These are phyloP conservation scores for Boletales sp. DNA, from an alignment of 768 basidiomycete species.

Conservation along the genomic window DNA sequence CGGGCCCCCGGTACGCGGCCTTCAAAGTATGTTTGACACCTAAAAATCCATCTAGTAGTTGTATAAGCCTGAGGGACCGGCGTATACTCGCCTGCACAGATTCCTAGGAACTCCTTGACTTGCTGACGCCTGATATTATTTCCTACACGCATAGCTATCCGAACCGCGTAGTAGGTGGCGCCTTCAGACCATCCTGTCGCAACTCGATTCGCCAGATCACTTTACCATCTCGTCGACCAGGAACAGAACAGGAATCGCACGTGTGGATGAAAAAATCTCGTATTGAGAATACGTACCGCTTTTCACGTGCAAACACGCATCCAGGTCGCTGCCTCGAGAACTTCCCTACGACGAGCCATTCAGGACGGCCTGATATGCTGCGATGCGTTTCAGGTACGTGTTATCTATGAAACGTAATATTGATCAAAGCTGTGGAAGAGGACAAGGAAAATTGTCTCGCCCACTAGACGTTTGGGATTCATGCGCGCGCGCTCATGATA, in stretches of 20 bases:
- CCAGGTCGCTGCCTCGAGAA: not conserved
- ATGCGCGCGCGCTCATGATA: not conserved
- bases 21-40: too few relatives aligned
- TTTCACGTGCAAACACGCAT: too few relatives aligned
- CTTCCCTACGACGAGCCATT: not conserved
- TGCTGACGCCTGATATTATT: not conserved
- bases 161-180: not conserved
- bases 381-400: not conserved
- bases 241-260: not conserved
- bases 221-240: not conserved
- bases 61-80: not conserved
- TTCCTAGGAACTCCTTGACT: not conserved
- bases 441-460: not conserved
- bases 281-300: too few relatives aligned
- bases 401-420: not conserved
- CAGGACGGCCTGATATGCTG: not conserved
- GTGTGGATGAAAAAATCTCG: too few relatives aligned
- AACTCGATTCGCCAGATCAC: too few relatives aligned
- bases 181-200: not conserved
- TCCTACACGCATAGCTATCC: not conserved
- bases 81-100: slow-evolving; percentile 8
- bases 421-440: not conserved
- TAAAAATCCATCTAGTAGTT: not conserved
- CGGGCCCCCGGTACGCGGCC: too few relatives aligned
- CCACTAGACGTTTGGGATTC: too few relatives aligned